Evolutionary conservation across 257 asterid species (phyloP), one percentile per base, ranked within the genome.

Genomic region (Solanum rostratum): DNA sequence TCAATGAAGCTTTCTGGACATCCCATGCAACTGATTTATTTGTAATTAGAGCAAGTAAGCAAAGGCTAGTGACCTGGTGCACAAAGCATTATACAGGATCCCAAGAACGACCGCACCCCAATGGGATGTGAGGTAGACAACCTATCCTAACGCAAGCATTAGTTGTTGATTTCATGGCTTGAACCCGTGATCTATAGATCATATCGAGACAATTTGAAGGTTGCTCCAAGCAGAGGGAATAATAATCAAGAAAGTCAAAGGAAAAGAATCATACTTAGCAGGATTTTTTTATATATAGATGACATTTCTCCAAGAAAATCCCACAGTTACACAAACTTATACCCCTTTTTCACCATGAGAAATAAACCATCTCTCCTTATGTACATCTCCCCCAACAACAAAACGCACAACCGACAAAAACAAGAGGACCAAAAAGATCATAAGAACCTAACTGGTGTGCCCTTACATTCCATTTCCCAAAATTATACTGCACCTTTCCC

Each of bases 311-410:
- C 24, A 76, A 37, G 29, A 24, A 74, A 76, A 16, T 41, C 62
- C 83, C 65, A 84, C 60, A 45, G 68, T 45, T 73, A 60, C 86
- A 84, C 86, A 84, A 84, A 63, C 45, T 84, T 49, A 57, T 43
- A 52, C 54, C 46, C 7, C 12, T 84, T 84, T n/a, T 62, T 37
- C 33, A 57, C 45, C 69, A 70, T n/a, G 78, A 84, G 76, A 84
- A 78, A 37, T 76, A 78, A 27, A 27, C 55, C 76, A 60, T 62
- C 53, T 74, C 84, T 50, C 53, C 80, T 62, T 78, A 79, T 85
- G 68, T 85, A 85, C 87, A 84, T 84, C 73, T 18, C 79, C 86
- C 86, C 66, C 79, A 85, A 29, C 53, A 85, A 85, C 33, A 84
- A 68, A 78, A 41, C 14, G 41, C 37, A 66, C 50, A 84, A 45